A percentile compares a stretch with the other conserved stretches of the same genome.
Conservation (phyloP, 176 grass and related monocot genomes). For the Aegilops sharonensis region DNA sequence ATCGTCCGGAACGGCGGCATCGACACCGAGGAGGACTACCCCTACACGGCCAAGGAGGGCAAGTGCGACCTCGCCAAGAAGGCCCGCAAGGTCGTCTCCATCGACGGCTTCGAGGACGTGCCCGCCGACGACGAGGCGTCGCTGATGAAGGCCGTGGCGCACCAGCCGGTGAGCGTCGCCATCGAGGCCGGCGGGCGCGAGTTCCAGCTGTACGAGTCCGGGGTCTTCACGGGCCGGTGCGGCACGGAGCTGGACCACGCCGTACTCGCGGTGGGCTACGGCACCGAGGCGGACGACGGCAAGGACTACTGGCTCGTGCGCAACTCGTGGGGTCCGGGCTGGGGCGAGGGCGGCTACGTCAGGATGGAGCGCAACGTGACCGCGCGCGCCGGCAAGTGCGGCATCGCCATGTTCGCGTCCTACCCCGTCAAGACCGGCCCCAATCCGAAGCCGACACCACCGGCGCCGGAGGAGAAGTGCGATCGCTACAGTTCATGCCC, state of each 20-base stretch:
- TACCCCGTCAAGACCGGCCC: conserved; percentile 55
- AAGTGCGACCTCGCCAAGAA: not conserved
- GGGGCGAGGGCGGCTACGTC: conserved; percentile 59
- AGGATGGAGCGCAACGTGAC: conserved; percentile 53
- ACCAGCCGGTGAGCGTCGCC: not conserved
- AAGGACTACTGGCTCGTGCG: conserved; percentile 59
- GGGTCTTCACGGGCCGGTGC: not conserved
- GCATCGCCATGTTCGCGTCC: conserved; percentile 58
- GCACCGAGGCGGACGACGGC: conserved; percentile 18
- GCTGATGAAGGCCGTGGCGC: conserved; percentile 2
- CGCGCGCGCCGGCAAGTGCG: conserved; percentile 47
- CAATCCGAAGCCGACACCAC: conserved; percentile 42
- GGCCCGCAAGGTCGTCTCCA: not conserved
- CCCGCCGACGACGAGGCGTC: not conserved
- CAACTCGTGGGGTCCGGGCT: conserved; percentile 70
- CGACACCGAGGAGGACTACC: conserved; percentile 9
- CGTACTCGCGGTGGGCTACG: conserved; percentile 58
- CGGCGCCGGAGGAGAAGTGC: conserved; percentile 21
- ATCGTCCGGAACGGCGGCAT: not conserved
- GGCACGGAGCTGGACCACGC: conserved; percentile 57
- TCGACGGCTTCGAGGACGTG: not conserved
- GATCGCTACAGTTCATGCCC: conserved; percentile 48
- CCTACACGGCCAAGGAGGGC: not conserved
- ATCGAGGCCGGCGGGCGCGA: not conserved
- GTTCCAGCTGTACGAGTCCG: not conserved